These are phyloP conservation scores for Globisporangium echinulatum DNA, from an alignment of 352 stramenopile genomes.

Conservation along the genomic window DNA sequence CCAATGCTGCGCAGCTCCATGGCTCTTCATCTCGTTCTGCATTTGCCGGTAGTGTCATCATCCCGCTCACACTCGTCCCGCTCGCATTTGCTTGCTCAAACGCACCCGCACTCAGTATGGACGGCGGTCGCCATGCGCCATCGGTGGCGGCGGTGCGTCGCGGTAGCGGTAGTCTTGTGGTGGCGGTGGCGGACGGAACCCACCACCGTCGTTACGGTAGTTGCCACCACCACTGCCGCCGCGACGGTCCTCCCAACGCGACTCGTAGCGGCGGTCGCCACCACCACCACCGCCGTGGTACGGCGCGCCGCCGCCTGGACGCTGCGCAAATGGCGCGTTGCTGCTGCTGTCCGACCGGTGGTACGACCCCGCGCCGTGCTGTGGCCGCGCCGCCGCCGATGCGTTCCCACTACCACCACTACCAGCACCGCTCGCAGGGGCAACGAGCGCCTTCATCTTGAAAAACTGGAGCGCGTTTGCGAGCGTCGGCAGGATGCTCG, in stretches of 20 bases:
- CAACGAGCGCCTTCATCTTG: slow-evolving; percentile 83
- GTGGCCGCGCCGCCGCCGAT: slow-evolving; percentile 22
- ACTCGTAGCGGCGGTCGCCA: slow-evolving; percentile 47
- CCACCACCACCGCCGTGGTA: slow-evolving; percentile 26
- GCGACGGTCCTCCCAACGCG: slow-evolving; percentile 68
- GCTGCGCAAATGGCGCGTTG: slow-evolving; percentile 56
- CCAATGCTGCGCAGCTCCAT: too few relatives aligned
- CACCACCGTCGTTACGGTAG: slow-evolving; percentile 16
- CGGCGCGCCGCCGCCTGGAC: slow-evolving; percentile 22
- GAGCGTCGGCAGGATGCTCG: slow-evolving; percentile 71
- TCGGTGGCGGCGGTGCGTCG: background rate
- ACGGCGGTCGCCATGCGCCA: slow-evolving; percentile 3
- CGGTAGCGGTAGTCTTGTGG: slow-evolving; percentile 6
- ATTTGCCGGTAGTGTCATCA: background rate
- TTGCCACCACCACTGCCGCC: slow-evolving; percentile 16
- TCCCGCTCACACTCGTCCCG: background rate
- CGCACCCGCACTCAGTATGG: background rate
- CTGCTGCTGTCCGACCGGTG: slow-evolving; percentile 34
- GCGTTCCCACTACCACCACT: background rate
- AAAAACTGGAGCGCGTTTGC: slow-evolving; percentile 84
- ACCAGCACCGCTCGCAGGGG: slow-evolving; percentile 19
- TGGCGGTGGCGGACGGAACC: background rate
- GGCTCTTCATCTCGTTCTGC: too few relatives aligned
- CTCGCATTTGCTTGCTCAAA: background rate
- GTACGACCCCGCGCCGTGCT: slow-evolving; percentile 28